Base-by-base conservation (phyloP, 176 grass and related monocot species). In the Musa beccarii region DNA sequence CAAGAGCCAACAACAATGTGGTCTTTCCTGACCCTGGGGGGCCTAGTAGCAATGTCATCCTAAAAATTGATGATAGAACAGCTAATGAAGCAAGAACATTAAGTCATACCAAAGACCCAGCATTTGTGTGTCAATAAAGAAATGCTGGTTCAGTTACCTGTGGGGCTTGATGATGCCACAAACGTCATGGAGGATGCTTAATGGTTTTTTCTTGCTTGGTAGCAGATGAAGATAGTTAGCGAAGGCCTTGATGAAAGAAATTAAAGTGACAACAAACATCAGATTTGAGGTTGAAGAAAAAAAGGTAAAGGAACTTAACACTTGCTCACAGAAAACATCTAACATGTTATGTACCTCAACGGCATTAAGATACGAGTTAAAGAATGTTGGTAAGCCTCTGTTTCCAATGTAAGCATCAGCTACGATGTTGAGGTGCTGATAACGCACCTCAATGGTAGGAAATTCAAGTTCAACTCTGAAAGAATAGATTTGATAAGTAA, bases 11-110 rank as follows among this genome's bases (percentile, higher is more conserved):
- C 85, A 96, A 79, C 53, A 96, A 79, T 29, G 87, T 96, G 51
- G 92, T 96, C 89, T 96, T 96, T 11, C 92, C 92, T 2, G 92
- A 96, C 10, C 87, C 89, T 0, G 92, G 92, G 2, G 92, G 92
- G 1, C 92, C 92, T 84, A 96, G 70, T 25, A 96, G 81, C 52
- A 96, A 84, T 29, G 92, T 92, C 92, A 96, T 86, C 85, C 92
- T 96, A 54, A 1, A 75, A 79, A 34, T 75, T 25, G 16, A 22
- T 16, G 5, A 12, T 50, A 43, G 34, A 43, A 43, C 34, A 43
- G 34, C 6, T 43, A 43, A 43, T 43, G 34, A 43, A 43, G 34
- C 34, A 6, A 43, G 4, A 43, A 43, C 4, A 43, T 43, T 43
- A 43, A 43, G 34, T 43, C 3, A 43, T 43, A 43, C 28, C 52